Conservation (phyloP, 192 early-diverging fungal genomes). For the Coemansia sp. region DNA sequence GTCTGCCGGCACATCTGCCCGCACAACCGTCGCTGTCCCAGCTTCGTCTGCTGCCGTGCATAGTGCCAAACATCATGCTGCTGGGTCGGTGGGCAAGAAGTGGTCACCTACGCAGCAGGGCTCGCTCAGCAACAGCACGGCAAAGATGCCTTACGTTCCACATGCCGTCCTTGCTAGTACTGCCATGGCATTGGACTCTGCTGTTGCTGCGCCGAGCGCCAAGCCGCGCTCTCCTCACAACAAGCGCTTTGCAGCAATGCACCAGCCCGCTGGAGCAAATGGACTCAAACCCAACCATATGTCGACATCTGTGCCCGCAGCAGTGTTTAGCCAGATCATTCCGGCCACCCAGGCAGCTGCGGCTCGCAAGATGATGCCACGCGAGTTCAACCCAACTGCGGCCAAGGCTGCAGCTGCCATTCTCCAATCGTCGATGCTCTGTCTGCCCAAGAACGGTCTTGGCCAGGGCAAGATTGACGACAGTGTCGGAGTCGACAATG, state of each 20-base stretch:
- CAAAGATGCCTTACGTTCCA: constrained; percentile 15
- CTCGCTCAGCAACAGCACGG: not conserved
- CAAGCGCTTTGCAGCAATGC: constrained; percentile 23
- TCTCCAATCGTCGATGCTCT: constrained; percentile 51
- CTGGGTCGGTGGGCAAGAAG: constrained; percentile 33
- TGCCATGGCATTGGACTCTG: constrained; percentile 22
- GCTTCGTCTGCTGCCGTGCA: not conserved
- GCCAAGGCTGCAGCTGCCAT: constrained; percentile 49
- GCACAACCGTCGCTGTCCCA: not conserved
- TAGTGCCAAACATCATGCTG: constrained; percentile 13
- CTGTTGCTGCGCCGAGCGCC: constrained; percentile 4
- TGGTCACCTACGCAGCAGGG: constrained; percentile 21
- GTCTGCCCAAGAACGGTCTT: constrained; percentile 49
- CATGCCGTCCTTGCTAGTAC: constrained; percentile 23
- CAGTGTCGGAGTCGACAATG: constrained; percentile 2
- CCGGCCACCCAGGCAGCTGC: constrained; percentile 52
- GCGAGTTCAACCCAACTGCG: constrained; percentile 45
- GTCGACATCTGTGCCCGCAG: constrained; percentile 51
- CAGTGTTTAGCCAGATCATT: constrained; percentile 54
- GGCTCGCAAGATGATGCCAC: constrained; percentile 56
- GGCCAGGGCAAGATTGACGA: constrained; percentile 49
- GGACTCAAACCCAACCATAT: constrained; percentile 26
- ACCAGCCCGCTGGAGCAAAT: not conserved
- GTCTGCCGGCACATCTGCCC: not conserved
- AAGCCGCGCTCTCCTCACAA: constrained; percentile 24